Percentiles rank a stretch among this genome's conserved stretches.
These are phyloP conservation scores for Mortierella sp. DNA, from an alignment of 371 early-diverging fungal species.

Conservation along the genomic window DNA sequence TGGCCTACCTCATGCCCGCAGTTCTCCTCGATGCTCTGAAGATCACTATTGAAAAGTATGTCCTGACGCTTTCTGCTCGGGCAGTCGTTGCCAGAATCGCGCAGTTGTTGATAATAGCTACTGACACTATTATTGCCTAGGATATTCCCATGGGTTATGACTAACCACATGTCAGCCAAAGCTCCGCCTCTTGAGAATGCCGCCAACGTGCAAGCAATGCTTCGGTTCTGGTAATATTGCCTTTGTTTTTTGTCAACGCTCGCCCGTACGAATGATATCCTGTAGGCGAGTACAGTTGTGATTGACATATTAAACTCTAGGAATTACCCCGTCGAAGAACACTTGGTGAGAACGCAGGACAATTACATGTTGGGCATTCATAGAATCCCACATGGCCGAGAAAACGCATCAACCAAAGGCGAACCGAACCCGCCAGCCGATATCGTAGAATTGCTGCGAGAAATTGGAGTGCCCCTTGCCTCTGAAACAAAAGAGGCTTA, in stretches of 20 bases:
- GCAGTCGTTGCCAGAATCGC: background rate
- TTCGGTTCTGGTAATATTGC: constrained; percentile 68
- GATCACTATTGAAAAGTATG: constrained; percentile 59
- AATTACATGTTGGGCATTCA: constrained; percentile 92
- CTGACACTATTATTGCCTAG: constrained; percentile 24
- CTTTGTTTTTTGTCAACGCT: no score
- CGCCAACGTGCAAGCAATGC: constrained; percentile 75
- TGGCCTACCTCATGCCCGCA: constrained; percentile 73
- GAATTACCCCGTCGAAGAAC: constrained; percentile 87
- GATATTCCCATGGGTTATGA: constrained; percentile 66
- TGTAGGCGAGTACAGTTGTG: no score
- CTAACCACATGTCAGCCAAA: constrained; percentile 63
- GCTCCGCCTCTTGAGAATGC: constrained; percentile 73
- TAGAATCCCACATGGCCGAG: constrained; percentile 75
- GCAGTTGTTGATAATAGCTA: background rate
- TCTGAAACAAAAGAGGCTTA: constrained; percentile 39
- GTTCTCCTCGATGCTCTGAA: constrained; percentile 63
- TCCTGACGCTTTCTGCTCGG: background rate
- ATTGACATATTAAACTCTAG: constrained; percentile 40
- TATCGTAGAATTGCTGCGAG: constrained; percentile 26
- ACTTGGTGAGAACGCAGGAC: constrained; percentile 89
- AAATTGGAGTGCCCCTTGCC: constrained; percentile 46
- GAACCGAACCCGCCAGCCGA: constrained; percentile 32
- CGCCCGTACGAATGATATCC: background rate
- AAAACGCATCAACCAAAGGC: constrained; percentile 29